A percentile compares a stretch with the other conserved stretches of the same genome.
Evolutionary conservation across 2,329 filamentous ascomycete species (phyloP).

Genomic region (Phyllachora maydis): DNA sequence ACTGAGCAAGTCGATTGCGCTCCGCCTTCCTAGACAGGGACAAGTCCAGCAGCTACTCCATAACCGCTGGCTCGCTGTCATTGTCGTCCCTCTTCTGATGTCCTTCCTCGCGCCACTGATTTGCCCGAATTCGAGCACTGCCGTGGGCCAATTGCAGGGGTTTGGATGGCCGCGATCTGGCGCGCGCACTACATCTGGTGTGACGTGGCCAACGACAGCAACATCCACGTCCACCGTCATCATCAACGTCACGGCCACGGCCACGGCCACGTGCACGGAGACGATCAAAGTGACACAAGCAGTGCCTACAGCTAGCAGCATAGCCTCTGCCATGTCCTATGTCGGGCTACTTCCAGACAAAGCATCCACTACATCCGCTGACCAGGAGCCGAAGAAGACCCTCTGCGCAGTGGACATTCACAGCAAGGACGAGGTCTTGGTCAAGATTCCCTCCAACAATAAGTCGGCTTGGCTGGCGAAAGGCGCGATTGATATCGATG

Average conservation of each 20-base stretch:
- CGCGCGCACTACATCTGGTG: no score
- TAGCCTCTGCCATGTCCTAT: constrained; percentile 13
- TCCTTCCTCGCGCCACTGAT: no score
- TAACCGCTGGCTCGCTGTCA: no score
- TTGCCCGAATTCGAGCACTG: no score
- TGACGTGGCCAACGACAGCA: no score
- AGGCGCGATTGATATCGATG: constrained; percentile 33
- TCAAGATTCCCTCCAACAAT: constrained; percentile 27
- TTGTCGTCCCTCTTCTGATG: no score
- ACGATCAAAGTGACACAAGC: constrained; percentile 11
- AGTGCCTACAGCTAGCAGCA: constrained; percentile 8
- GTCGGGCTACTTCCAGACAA: constrained; percentile 19
- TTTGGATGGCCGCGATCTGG: no score
- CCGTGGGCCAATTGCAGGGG: no score
- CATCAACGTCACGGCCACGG: constrained; percentile 15
- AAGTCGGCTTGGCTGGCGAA: constrained; percentile 33
- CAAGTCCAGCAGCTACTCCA: constrained; percentile 3
- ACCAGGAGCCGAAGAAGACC: constrained; percentile 10
- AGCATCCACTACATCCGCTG: constrained; percentile 6
- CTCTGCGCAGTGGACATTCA: constrained; percentile 24
- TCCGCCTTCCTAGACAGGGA: constrained; percentile 2
- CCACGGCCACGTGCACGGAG: no score
- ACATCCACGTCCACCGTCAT: constrained; percentile 13
- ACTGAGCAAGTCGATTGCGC: no score
- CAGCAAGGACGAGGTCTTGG: constrained; percentile 27